phyloP scores from a whole-genome alignment of 495 filamentous ascomycete genomes.

The Chaetomidium leptoderma region DNA sequence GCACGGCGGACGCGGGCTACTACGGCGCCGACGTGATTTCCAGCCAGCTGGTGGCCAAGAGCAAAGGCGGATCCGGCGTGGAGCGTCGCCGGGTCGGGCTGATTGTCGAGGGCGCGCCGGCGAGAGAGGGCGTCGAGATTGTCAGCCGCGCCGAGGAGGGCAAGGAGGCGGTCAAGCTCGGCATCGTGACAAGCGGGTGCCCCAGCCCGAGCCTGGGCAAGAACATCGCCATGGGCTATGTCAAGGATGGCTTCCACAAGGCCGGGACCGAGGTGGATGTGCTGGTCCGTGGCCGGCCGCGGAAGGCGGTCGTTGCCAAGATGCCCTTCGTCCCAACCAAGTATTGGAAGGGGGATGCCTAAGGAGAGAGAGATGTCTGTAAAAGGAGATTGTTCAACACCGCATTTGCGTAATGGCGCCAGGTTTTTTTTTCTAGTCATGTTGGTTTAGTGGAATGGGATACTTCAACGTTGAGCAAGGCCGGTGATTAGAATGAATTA shows the following conservation, averaged over 20 bases:
- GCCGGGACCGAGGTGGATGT: slow-evolving; percentile 79
- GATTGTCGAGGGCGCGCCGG: slow-evolving; percentile 79
- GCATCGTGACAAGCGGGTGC: slow-evolving; percentile 78
- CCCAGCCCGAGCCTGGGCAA: slow-evolving; percentile 78
- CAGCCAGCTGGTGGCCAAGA: slow-evolving; percentile 62
- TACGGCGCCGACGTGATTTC: slow-evolving; percentile 72
- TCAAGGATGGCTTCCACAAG: slow-evolving; percentile 79
- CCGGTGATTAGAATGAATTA: too few relatives aligned
- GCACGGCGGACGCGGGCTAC: slow-evolving; percentile 57
- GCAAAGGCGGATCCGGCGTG: slow-evolving; percentile 63
- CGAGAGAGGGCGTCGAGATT: slow-evolving; percentile 82
- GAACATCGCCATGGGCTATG: slow-evolving; percentile 96
- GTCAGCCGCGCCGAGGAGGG: slow-evolving; percentile 43
- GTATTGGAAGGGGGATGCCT: slow-evolving; percentile 54
- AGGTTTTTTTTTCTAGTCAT: background rate
- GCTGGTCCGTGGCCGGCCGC: slow-evolving; percentile 72
- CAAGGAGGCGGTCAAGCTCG: slow-evolving; percentile 46
- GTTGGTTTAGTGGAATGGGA: background rate
- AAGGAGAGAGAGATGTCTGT: background rate
- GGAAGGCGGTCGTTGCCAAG: slow-evolving; percentile 75
- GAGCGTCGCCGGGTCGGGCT: slow-evolving; percentile 72
- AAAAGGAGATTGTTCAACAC: slow-evolving; percentile 22
- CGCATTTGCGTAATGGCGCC: slow-evolving; percentile 13
- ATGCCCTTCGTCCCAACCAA: slow-evolving; percentile 91
- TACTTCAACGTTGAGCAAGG: slow-evolving; percentile 9